Evolutionary conservation across 2,329 filamentous ascomycete species (phyloP), one percentile per base, ranked within the genome.

Genomic region (Cladosporium sp.): DNA sequence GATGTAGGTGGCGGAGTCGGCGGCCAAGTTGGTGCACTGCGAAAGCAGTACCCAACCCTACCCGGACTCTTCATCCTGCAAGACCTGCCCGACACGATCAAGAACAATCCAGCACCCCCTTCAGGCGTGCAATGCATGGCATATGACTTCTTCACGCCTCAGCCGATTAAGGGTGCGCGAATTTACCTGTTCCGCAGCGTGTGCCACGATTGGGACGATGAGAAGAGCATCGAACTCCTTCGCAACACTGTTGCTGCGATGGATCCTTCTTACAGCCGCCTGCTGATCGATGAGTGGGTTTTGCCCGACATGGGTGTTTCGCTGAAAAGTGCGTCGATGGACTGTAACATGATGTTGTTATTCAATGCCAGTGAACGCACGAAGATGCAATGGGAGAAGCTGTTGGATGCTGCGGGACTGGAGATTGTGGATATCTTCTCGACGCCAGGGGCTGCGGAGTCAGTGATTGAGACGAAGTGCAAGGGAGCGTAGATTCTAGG

Each of bases 231-330:
- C 18, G 35, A 52, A 12, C 66, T 71, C 12, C 59, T 71, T 12
- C 33, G 40, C 8, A 66, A 65, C 37, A 65, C 66, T 18, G 66
- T 68, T 26, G 62, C 61, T 5, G 69, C 66, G 1, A 68, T 72
- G 69, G 69, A 70, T 23, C 59, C 56, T 21, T 52, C 46, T 2
- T 68, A 70, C 35, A 70, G 69, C 11, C 49, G 60, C 18, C 37
- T 71, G 11, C 50, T 71, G 57, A 69, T 71, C 35, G 70, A 70
- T n/a, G 65, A 71, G 21, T 69, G 56, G n/a, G 67, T 70, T 5
- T 49, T 71, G 8, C 64, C 69, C 3, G 64, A 66, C 23, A 52
- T 37, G 12, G 62, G 62, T 8, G 65, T 66, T 23, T 61, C 63
- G 28, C 33, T 59, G 23, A 58, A 62, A 35, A 67, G 66, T 5